Evolutionary conservation across 345 rosid species (phyloP).

Genomic region (Tarenaya hassleriana): DNA sequence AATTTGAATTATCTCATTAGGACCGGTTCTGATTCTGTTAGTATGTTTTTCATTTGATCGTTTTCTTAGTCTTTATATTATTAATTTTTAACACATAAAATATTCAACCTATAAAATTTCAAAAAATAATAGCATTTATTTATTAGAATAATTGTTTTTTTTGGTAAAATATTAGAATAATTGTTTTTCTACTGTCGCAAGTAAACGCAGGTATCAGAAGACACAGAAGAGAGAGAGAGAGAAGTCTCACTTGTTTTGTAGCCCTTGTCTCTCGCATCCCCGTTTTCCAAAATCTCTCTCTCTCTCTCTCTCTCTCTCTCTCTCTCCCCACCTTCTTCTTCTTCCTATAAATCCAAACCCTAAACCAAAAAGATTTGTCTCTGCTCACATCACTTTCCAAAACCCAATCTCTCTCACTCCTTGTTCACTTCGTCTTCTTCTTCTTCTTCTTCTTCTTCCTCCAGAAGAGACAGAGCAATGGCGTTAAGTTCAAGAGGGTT

Average conservation of each 20-base stretch:
- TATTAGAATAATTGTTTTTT: conserved; percentile 18
- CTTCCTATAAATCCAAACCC: conserved; percentile 24
- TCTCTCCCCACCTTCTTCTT: conserved; percentile 10
- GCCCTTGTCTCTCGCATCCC: conserved; percentile 24
- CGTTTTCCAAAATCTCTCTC: conserved; percentile 10
- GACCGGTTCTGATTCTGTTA: too few species aligned
- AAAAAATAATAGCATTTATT: conserved; percentile 12
- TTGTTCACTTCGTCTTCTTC: conserved; percentile 9
- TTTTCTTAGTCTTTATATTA: too few species aligned
- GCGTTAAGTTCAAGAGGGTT: conserved; percentile 43
- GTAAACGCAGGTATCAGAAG: conserved; percentile 16
- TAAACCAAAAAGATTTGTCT: conserved; percentile 28
- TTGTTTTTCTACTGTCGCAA: conserved; percentile 20
- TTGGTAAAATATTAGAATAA: conserved; percentile 14
- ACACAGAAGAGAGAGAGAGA: conserved; percentile 17
- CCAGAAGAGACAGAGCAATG: conserved; percentile 22
- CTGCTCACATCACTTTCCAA: conserved; percentile 20
- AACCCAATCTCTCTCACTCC: conserved; percentile 9
- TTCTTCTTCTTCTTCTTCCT: conserved; percentile 14
- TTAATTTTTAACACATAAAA: too few species aligned
- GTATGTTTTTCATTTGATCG: too few species aligned
- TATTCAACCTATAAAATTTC: neutral
- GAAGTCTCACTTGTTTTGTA: conserved; percentile 32
- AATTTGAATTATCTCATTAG: too few species aligned
- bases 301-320: conserved; percentile 17